phyloP scores from a whole-genome alignment of 495 filamentous ascomycete genomes.

The Aspergillus incahuasiensis region DNA sequence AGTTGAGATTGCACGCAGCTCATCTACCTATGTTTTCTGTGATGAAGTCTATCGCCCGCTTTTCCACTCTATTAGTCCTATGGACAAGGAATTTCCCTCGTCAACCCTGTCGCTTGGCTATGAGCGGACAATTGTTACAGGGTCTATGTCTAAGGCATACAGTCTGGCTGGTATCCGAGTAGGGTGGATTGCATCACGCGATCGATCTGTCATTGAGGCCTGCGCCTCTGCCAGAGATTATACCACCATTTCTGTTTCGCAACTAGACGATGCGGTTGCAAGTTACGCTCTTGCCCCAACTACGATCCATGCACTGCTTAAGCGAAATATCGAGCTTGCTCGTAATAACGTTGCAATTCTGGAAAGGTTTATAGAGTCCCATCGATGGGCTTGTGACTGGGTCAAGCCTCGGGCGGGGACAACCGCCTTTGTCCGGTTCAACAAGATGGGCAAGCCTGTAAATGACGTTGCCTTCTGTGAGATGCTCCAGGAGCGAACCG shows the following conservation, averaged over 20 bases:
- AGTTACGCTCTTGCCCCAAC: conserved; percentile 61
- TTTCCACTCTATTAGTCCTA: conserved; percentile 68
- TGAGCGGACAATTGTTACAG: conserved; percentile 63
- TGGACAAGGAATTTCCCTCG: conserved; percentile 55
- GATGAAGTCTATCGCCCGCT: conserved; percentile 89
- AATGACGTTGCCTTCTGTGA: conserved; percentile 71
- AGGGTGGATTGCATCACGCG: conserved; percentile 76
- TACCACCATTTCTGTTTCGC: conserved; percentile 79
- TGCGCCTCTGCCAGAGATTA: conserved; percentile 68
- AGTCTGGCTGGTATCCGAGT: conserved; percentile 76
- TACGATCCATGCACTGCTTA: conserved; percentile 63
- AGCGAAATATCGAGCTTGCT: conserved; percentile 66
- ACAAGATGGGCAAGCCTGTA: conserved; percentile 56
- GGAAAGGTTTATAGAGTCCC: conserved; percentile 60
- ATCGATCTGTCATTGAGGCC: conserved; percentile 57
- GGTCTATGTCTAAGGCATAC: conserved; percentile 84
- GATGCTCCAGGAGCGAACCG: conserved; percentile 60
- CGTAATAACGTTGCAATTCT: conserved; percentile 65
- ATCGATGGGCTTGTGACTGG: conserved; percentile 64
- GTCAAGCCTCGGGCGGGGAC: conserved; percentile 77
- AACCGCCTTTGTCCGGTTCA: conserved; percentile 74
- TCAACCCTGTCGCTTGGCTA: conserved; percentile 72
- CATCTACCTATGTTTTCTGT: conserved; percentile 62
- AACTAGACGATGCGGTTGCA: conserved; percentile 77
- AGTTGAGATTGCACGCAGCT: conserved; percentile 56